Percentiles rank a stretch among this genome's conserved stretches.
Evolutionary conservation across 2,329 filamentous ascomycete genomes (phyloP).

Genomic region (Phyllosticta capitalensis): DNA sequence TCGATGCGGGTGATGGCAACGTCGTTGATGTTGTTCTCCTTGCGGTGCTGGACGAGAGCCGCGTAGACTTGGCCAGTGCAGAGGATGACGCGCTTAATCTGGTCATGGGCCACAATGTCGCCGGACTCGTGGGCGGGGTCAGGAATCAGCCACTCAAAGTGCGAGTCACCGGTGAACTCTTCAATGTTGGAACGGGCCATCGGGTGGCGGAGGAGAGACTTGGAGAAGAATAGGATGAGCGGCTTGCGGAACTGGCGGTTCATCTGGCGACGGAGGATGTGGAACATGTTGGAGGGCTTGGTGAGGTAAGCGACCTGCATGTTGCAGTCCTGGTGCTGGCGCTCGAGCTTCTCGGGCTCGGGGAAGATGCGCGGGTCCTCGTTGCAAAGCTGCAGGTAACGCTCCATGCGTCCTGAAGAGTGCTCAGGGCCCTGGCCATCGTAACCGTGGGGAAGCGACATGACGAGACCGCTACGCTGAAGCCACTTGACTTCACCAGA

Average conservation of each 20-base stretch:
- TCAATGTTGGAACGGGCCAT: conserved; percentile 81
- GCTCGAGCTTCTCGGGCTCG: conserved; percentile 74
- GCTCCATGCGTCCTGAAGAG: conserved; percentile 93
- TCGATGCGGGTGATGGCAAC: conserved; percentile 92
- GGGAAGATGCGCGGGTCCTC: conserved; percentile 95
- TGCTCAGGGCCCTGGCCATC: conserved; percentile 98
- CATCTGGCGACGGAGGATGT: conserved; percentile 93
- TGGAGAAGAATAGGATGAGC: conserved; percentile 96
- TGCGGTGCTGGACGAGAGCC: conserved; percentile 82
- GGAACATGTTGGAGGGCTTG: conserved; percentile 92
- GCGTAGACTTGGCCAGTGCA: conserved; percentile 94
- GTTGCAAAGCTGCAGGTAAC: conserved; percentile 94
- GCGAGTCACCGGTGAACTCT: conserved; percentile 81
- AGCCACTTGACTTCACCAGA: conserved; percentile 98
- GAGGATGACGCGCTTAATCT: conserved; percentile 89
- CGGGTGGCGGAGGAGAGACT: conserved; percentile 89
- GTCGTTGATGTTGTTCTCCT: conserved; percentile 76
- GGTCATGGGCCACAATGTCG: conserved; percentile 65
- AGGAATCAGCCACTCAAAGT: conserved; percentile 94
- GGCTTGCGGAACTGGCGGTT: conserved; percentile 99
- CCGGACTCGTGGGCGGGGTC: conserved; percentile 75
- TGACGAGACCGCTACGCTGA: conserved; percentile 90
- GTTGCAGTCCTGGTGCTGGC: conserved; percentile 99
- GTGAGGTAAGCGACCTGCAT: conserved; percentile 98
- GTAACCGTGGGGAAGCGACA: conserved; percentile 95